Conservation (phyloP, 495 filamentous ascomycete species). For the Penicillium simplicissimum region DNA sequence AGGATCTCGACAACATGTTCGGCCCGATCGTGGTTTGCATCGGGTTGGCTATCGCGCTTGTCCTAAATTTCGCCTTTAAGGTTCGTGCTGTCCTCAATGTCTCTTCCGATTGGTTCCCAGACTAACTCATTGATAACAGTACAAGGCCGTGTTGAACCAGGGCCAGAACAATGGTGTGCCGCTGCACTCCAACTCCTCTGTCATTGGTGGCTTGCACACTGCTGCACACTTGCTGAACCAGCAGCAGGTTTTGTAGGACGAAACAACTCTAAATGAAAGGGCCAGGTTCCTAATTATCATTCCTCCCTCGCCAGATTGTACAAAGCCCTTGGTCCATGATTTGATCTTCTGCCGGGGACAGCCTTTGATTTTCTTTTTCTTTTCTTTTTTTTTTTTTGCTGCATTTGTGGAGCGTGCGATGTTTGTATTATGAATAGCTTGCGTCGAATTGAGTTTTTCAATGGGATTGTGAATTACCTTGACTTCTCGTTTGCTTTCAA, state of each 20-base stretch:
- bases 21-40: conserved; percentile 83
- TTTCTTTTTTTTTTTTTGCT: conserved; percentile 8
- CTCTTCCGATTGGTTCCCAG: background rate
- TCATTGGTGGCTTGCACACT: conserved; percentile 8
- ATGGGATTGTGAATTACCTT: background rate
- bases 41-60: conserved; percentile 74
- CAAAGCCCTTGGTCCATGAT: background rate
- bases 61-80: conserved; percentile 88
- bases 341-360: background rate
- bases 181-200: conserved; percentile 18
- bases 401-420: conserved; percentile 13
- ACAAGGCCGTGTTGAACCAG: conserved; percentile 36
- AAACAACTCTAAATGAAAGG: background rate
- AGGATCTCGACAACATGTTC: conserved; percentile 84
- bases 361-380: background rate
- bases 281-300: background rate
- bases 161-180: conserved; percentile 15
- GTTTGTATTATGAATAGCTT: conserved; percentile 14
- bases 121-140: conserved; percentile 27
- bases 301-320: background rate
- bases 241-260: conserved; percentile 27
- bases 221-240: conserved; percentile 12
- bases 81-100: conserved; percentile 23
- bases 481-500: background rate
- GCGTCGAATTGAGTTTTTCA: conserved; percentile 4